phyloP scores from a whole-genome alignment of 2,329 filamentous ascomycete species.

The Beauveria sp. region DNA sequence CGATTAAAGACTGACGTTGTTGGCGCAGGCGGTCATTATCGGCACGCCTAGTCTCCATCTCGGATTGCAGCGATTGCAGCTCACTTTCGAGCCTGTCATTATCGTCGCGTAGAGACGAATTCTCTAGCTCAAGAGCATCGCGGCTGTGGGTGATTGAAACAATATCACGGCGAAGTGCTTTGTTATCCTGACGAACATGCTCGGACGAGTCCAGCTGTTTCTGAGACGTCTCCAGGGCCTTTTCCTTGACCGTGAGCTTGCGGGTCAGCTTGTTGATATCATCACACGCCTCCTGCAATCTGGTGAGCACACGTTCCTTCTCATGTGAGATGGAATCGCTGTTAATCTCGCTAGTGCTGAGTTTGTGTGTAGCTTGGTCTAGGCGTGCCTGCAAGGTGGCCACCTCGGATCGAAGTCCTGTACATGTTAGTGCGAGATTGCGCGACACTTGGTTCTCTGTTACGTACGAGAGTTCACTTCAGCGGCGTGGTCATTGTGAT shows the following conservation, averaged over 20 bases:
- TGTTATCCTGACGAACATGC: conserved; percentile 30
- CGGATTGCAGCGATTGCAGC: conserved; percentile 28
- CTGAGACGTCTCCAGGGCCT: conserved; percentile 34
- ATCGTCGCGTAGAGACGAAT: conserved; percentile 31
- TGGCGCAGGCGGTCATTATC: conserved; percentile 34
- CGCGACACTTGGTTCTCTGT: background rate
- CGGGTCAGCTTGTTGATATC: conserved; percentile 44
- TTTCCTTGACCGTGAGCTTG: conserved; percentile 33
- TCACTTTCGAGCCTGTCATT: conserved; percentile 32
- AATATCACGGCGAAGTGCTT: conserved; percentile 33
- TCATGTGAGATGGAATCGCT: conserved; percentile 56
- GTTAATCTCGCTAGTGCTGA: conserved; percentile 54
- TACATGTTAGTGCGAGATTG: conserved; percentile 10
- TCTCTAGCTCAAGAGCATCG: conserved; percentile 31
- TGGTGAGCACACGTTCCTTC: conserved; percentile 56
- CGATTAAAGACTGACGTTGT: conserved; percentile 35
- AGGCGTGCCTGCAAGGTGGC: conserved; percentile 53
- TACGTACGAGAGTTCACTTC: conserved; percentile 7
- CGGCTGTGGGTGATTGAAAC: conserved; percentile 30
- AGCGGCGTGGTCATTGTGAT: background rate
- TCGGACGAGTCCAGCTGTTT: conserved; percentile 33
- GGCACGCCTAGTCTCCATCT: conserved; percentile 33
- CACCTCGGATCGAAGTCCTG: conserved; percentile 52
- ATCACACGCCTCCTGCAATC: conserved; percentile 52
- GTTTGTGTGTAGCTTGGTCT: conserved; percentile 54